A percentile compares a stretch with the other conserved stretches of the same genome.
Evolutionary conservation across 768 basidiomycete genomes (phyloP).

Genomic region (Lentinula raphanica): DNA sequence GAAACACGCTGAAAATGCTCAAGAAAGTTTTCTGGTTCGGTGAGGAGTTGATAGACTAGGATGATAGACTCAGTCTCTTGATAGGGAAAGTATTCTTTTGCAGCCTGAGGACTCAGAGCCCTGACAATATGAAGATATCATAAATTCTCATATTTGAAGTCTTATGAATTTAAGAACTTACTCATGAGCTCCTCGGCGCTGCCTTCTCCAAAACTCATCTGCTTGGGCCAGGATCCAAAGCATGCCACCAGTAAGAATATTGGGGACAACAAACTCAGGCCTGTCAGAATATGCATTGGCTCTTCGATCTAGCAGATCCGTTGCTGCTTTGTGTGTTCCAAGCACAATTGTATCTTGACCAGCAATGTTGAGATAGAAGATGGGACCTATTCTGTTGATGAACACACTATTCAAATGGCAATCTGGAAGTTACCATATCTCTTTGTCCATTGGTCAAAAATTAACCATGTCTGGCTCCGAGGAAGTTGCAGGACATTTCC

Average conservation of each 20-base stretch:
- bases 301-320: slow-evolving; percentile 1
- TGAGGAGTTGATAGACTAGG: neutral
- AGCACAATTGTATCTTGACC: slow-evolving; percentile 2
- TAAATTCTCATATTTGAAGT: too few species aligned
- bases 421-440: slow-evolving; percentile 25
- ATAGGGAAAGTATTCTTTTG: neutral
- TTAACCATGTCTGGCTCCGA: slow-evolving; percentile 19
- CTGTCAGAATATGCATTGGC: neutral
- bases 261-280: neutral
- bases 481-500: slow-evolving; percentile 32
- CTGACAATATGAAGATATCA: neutral
- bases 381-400: neutral
- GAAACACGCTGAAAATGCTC: slow-evolving; percentile 9
- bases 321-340: slow-evolving; percentile 1
- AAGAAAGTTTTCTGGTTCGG: neutral
- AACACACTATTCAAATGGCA: neutral
- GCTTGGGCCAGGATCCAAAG: neutral
- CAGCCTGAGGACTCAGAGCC: neutral
- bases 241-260: neutral
- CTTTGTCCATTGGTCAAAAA: slow-evolving; percentile 25
- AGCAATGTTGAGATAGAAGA: neutral
- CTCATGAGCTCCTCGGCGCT: slow-evolving; percentile 19
- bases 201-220: neutral
- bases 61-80: neutral
- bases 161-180: slow-evolving; percentile 2